Percentiles rank a stretch among this genome's conserved stretches.
These are phyloP conservation scores for Fusarium sp. DNA, from an alignment of 2,329 filamentous ascomycete genomes.

Conservation along the genomic window DNA sequence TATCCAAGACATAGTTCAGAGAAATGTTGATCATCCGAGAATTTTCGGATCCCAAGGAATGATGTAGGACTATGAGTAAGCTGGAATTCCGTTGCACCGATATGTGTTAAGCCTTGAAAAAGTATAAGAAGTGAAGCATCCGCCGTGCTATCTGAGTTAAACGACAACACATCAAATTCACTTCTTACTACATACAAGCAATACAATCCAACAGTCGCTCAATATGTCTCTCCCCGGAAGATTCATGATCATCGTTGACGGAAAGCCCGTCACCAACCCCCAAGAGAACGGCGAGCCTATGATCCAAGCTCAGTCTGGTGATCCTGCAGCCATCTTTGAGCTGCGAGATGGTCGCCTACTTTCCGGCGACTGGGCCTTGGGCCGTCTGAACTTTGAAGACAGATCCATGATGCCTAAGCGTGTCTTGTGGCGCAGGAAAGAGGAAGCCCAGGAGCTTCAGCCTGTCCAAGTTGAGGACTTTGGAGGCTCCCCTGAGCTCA, in stretches of 20 bases:
- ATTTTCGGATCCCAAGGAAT: background rate
- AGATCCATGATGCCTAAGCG: slow-evolving; percentile 14
- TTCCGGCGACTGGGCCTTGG: slow-evolving; percentile 16
- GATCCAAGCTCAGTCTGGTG: background rate
- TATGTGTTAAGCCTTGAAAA: background rate
- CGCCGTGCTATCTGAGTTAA: rapidly evolving
- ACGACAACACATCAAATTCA: rapidly evolving
- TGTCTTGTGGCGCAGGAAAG: background rate
- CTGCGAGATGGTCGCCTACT: background rate
- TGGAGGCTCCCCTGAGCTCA: background rate
- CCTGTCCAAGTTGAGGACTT: background rate
- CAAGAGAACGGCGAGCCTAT: background rate
- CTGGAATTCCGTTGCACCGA: background rate
- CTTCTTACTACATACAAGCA: background rate
- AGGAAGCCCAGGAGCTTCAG: rapidly evolving
- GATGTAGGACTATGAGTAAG: background rate
- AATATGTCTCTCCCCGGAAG: slow-evolving; percentile 5
- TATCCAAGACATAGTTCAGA: background rate
- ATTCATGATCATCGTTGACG: slow-evolving; percentile 24
- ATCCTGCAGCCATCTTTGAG: slow-evolving; percentile 19
- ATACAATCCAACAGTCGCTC: too few species aligned
- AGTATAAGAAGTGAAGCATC: background rate
- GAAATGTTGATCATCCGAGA: background rate
- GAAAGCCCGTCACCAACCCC: slow-evolving; percentile 9
- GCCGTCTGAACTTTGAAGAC: slow-evolving; percentile 5